These are phyloP conservation scores for Rhynchosporium graminicola DNA, from an alignment of 2,329 filamentous ascomycete species.

Conservation along the genomic window DNA sequence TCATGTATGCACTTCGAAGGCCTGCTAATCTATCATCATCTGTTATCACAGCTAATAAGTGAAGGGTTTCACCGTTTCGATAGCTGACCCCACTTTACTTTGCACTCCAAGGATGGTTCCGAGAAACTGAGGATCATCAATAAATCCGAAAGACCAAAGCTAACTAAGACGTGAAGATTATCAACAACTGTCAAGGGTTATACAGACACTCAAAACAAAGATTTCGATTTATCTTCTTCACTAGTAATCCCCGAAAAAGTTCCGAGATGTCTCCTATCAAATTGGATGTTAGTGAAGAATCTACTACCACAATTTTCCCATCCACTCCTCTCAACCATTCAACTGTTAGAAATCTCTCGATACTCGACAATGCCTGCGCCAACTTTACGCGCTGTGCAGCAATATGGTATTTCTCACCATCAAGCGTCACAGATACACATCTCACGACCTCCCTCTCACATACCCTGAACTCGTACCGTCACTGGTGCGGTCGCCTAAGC, in stretches of 20 bases:
- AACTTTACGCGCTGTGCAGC: slow-evolving; percentile 45
- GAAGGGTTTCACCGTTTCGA: no score
- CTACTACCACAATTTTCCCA: slow-evolving; percentile 29
- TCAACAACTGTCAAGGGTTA: no score
- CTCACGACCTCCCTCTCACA: slow-evolving; percentile 39
- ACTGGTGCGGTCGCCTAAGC: slow-evolving; percentile 47
- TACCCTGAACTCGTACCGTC: slow-evolving; percentile 45
- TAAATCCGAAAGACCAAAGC: no score
- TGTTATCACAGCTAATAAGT: no score
- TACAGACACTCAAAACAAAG: no score
- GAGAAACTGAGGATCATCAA: no score
- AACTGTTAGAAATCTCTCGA: slow-evolving; percentile 41
- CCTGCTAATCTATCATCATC: no score
- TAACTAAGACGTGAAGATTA: no score
- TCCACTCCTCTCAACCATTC: slow-evolving; percentile 15
- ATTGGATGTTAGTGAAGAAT: slow-evolving; percentile 28
- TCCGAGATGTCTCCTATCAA: slow-evolving; percentile 17
- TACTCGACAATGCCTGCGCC: slow-evolving; percentile 47
- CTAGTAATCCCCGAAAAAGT: background rate
- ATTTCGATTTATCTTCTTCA: no score
- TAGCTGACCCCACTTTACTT: no score
- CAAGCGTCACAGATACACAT: slow-evolving; percentile 22
- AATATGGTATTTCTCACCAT: slow-evolving; percentile 48
- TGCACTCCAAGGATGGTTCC: no score
- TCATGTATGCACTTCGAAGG: no score